These are phyloP conservation scores for Solanum appendiculatum DNA, from an alignment of 257 asterid genomes.

Conservation along the genomic window DNA sequence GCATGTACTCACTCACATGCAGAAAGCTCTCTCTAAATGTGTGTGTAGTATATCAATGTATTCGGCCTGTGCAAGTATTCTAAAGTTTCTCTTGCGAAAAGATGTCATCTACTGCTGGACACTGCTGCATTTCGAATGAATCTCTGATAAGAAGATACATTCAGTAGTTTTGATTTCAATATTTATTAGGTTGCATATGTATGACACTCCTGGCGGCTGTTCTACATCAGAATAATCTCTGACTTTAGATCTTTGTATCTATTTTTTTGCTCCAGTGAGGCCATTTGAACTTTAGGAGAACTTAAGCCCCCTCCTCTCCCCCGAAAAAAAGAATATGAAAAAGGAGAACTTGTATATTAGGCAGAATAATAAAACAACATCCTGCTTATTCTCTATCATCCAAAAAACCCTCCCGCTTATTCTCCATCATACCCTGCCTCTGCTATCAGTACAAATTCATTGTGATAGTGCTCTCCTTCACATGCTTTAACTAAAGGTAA, in stretches of 20 bases:
- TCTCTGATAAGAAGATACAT: neutral
- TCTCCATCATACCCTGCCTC: neutral
- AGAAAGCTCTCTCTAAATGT: neutral
- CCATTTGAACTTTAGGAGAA: neutral
- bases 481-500: neutral
- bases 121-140: neutral
- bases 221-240: neutral
- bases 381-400: neutral
- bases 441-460: neutral
- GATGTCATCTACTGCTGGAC: neutral
- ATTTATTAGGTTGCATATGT: neutral
- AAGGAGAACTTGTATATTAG: neutral
- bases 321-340: neutral
- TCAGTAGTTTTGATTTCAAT: neutral
- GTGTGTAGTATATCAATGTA: neutral
- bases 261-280: neutral
- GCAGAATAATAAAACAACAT: neutral
- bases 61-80: neutral
- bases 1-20: neutral
- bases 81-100: neutral
- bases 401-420: neutral
- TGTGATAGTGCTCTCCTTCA: neutral
- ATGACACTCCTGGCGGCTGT: neutral
- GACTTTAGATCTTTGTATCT: neutral
- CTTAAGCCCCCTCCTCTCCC: neutral